Base-by-base conservation (phyloP, 805 yeast species). In the Candida pseudofarinosa region DNA sequence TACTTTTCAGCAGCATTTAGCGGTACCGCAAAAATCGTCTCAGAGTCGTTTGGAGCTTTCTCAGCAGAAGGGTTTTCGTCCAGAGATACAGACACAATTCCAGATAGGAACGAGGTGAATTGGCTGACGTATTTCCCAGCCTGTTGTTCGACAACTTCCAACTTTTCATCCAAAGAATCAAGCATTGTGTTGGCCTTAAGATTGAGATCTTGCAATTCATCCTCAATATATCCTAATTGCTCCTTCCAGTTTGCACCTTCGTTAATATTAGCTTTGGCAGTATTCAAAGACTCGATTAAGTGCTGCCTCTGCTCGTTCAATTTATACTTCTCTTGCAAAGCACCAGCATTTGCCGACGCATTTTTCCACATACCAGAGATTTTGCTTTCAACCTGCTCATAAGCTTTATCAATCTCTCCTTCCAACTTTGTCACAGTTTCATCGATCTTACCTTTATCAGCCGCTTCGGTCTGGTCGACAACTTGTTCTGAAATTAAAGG, bases 61-160 rank as follows among this genome's bases (percentile, higher is more conserved):
- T 31, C 40, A 28, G 46, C 42, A n/a, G 43, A 46, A 10, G 38
- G 35, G n/a, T 45, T 51, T 34, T 41, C 46, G 14, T 43, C 48
- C 5, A 57, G 55, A 4, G 47, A 50, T 2, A 68, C 52, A 2
- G 61, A 49, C 3, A 68, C 65, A n/a, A 69, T 60, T 18, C 56
- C 60, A 14, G 70, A 55, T 38, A 85, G 68, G 45, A 81, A 74
- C 4, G 77, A 71, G n/a, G 87, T 77, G 43, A 85, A 68, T 54
- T 73, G 79, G 33, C 66, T 59, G 14, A 80, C 78, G 53, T 77
- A 80, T n/a, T 68, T 67, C 1, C 83, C 77, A 0, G 95, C 90
- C 26, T 73, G 63, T 40, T 74, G 76, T 58, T 90, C 97, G 5
- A 88, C 81, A 41, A 71, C 70, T 51, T 86, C 96, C 37, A 90